A percentile compares a stretch with the other conserved stretches of the same genome.
phyloP scores from a whole-genome alignment of 225 moss, liverwort and hornwort genomes.

The Neckera pumila region DNA sequence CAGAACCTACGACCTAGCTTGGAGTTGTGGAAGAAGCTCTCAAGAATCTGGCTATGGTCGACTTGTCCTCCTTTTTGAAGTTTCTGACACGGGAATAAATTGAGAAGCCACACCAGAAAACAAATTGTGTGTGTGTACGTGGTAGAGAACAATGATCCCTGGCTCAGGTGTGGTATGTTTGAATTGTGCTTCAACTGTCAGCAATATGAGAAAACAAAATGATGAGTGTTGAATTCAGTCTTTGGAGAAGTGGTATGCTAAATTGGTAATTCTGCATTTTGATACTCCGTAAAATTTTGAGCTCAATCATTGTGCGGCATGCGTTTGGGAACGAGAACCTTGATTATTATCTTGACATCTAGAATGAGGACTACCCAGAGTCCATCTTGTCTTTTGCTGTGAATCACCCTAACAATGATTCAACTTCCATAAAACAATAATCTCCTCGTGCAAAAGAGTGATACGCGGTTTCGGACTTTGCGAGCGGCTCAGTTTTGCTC shows the following conservation, averaged over 20 bases:
- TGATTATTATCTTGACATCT: not conserved
- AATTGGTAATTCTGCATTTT: not conserved
- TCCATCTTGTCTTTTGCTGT: not conserved
- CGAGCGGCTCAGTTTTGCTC: not conserved
- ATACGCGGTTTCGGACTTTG: not conserved
- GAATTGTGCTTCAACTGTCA: not conserved
- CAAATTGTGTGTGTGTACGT: no score
- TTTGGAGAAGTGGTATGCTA: not conserved
- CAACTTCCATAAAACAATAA: not conserved
- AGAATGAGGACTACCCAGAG: not conserved
- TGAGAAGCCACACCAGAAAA: not conserved
- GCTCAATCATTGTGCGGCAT: not conserved
- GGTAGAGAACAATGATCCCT: not conserved
- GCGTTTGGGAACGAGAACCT: not conserved
- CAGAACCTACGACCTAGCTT: not conserved
- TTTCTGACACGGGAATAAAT: not conserved
- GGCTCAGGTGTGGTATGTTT: not conserved
- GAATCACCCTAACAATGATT: not conserved
- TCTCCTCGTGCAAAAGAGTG: not conserved
- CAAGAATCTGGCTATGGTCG: not conserved
- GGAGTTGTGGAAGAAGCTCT: not conserved
- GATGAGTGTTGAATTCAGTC: not conserved
- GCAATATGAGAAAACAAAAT: not conserved
- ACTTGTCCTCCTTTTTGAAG: not conserved
- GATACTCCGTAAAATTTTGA: not conserved